These are phyloP conservation scores for Thelonectria rubi DNA, from an alignment of 2,329 filamentous ascomycete species.

Conservation along the genomic window DNA sequence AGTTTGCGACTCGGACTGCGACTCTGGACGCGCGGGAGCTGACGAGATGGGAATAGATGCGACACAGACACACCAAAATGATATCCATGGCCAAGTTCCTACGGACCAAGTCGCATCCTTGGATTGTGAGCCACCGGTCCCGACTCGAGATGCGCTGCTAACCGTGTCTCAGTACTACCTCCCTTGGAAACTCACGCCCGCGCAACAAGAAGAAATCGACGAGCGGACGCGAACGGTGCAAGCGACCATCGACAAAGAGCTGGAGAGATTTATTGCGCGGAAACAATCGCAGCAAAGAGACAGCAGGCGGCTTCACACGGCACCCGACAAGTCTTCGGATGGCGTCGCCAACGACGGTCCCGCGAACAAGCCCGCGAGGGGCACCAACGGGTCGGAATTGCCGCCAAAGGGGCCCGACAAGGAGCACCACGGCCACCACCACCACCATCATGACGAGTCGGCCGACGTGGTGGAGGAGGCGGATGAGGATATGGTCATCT, in stretches of 20 bases:
- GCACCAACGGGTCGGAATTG: slow-evolving; percentile 19
- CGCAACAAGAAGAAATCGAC: slow-evolving; percentile 76
- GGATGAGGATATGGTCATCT: slow-evolving; percentile 91
- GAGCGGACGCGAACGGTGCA: slow-evolving; percentile 74
- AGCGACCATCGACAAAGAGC: slow-evolving; percentile 70
- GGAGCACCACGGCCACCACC: slow-evolving; percentile 21
- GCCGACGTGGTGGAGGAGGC: slow-evolving; percentile 84
- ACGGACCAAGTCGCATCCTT: slow-evolving; percentile 75
- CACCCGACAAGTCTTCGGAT: slow-evolving; percentile 29
- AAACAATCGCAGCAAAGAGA: slow-evolving; percentile 51
- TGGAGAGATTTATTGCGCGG: slow-evolving; percentile 66
- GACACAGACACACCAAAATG: slow-evolving; percentile 75
- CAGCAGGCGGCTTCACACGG: slow-evolving; percentile 8
- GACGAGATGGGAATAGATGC: slow-evolving; percentile 70
- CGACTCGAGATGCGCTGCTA: not conserved
- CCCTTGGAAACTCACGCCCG: slow-evolving; percentile 77
- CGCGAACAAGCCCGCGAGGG: slow-evolving; percentile 16
- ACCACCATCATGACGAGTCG: slow-evolving; percentile 69
- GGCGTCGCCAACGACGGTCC: slow-evolving; percentile 21
- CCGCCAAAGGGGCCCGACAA: slow-evolving; percentile 23
- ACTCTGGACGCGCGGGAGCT: slow-evolving; percentile 14
- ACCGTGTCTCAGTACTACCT: slow-evolving; percentile 75
- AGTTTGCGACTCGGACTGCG: slow-evolving; percentile 47
- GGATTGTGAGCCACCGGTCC: slow-evolving; percentile 63
- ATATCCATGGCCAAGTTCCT: slow-evolving; percentile 77